Evolutionary conservation across 495 filamentous ascomycete genomes (phyloP).

Genomic region (Glutinoglossum americanum): DNA sequence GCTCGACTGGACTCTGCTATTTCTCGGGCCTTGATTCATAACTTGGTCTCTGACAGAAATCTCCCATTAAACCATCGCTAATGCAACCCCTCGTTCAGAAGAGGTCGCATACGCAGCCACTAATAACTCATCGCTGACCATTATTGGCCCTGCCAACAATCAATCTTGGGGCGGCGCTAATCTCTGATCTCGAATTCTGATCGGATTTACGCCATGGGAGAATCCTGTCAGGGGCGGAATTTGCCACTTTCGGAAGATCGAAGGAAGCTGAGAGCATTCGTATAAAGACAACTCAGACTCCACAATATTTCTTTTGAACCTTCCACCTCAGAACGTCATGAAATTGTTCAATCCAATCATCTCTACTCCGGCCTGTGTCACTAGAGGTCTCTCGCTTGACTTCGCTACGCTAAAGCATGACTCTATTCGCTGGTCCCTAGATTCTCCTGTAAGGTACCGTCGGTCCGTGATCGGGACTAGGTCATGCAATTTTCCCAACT

Average conservation of each 20-base stretch:
- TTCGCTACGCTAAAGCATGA: neutral
- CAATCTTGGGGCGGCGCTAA: neutral
- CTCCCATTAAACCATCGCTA: neutral
- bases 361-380: neutral
- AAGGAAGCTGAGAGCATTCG: neutral
- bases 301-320: neutral
- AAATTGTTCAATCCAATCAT: neutral
- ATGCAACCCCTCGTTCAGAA: neutral
- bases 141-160: neutral
- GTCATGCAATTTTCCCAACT: neutral
- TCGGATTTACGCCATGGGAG: neutral
- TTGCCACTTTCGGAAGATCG: neutral
- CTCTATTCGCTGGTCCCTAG: neutral
- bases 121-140: neutral
- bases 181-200: neutral
- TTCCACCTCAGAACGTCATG: neutral
- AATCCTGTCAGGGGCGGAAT: neutral
- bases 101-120: neutral
- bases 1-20: neutral
- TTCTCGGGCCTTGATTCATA: neutral
- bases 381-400: neutral
- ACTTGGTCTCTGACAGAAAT: neutral
- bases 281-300: no score
- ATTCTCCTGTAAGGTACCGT: neutral
- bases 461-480: neutral